Evolutionary conservation across 2,329 filamentous ascomycete genomes (phyloP), one percentile per base, ranked within the genome.

Genomic region (Thelonectria blattea): DNA sequence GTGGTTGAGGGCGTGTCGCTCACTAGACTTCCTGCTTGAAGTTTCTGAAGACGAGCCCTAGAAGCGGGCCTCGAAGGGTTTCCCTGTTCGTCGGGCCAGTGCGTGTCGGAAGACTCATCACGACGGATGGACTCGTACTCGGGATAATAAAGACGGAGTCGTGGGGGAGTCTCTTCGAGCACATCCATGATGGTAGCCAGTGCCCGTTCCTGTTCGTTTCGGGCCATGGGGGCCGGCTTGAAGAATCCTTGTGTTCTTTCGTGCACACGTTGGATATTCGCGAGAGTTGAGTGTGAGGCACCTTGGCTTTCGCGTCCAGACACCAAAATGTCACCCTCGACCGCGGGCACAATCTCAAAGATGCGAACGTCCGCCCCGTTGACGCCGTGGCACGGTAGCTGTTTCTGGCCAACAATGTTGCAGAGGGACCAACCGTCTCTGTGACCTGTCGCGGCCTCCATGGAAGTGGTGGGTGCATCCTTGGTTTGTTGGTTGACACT

Each of bases 281-380:
- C 65, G 18, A 70, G 3, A 9, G 15, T 42, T 1, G 56, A 10
- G 34, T 60, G 52, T 15, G 48, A 32, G 1, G n/a, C 14, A 14
- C 24, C 18, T 37, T 12, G 18, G 14, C 5, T 27, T 11, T 48
- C 20, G 34, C 11, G 42, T 34, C 34, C 46, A 12, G 18, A 49
- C 15, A 11, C 45, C 22, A 24, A 17, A 5, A 30, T 15, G 10
- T 22, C 30, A 18, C 58, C 41, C 4, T 41, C 43, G 5, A 41
- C 5, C 39, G 52, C 39, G 53, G 66, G 66, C 34, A 42, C 22
- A 27, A 71, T 53, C 20, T 63, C 59, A 30, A 71, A 52, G 27
- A 69, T 51, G 15, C 65, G 64, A 47, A 68, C 32, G 37, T 22
- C 52, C 10, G 55, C 53, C 24, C 59, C 55, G n/a, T 57, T 52